Percentiles rank a stretch among this genome's conserved stretches.
Evolutionary conservation across 306 rosid species (phyloP).

Genomic region (Trichosanthes truncata): DNA sequence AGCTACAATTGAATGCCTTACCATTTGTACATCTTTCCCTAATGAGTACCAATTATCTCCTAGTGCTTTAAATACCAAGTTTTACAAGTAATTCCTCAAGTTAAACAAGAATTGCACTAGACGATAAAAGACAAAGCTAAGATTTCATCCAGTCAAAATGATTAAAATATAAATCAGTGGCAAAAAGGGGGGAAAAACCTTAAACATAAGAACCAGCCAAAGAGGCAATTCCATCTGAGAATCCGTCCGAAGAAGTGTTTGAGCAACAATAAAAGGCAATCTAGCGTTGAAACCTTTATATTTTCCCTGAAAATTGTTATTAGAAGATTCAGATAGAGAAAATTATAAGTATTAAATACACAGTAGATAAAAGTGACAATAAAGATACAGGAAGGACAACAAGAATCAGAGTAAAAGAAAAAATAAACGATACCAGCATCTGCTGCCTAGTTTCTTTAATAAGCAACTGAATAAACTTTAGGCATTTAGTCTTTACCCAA

Average conservation of each 20-base stretch:
- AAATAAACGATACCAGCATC: no score
- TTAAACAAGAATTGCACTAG: not conserved
- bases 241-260: slow-evolving; percentile 74
- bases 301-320: slow-evolving; percentile 48
- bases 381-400: not conserved
- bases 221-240: slow-evolving; percentile 83
- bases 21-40: not conserved
- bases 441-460: not conserved
- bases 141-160: not conserved
- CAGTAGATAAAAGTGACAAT: not conserved
- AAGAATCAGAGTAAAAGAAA: not conserved
- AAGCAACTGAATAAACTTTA: not conserved
- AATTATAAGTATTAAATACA: not conserved
- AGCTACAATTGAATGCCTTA: not conserved
- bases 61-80: not conserved
- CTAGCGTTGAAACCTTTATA: slow-evolving; percentile 68
- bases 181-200: slow-evolving; percentile 24
- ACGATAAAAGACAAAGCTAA: not conserved
- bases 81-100: not conserved
- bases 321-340: not conserved
- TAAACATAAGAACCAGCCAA: slow-evolving; percentile 85
- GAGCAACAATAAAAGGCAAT: slow-evolving; percentile 71
- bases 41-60: not conserved
- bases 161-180: not conserved
- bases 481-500: not conserved